Percentiles rank a stretch among this genome's conserved stretches.
These are phyloP conservation scores for Vitis hybrid DNA, from an alignment of 177 flowering plant species.

Conservation along the genomic window DNA sequence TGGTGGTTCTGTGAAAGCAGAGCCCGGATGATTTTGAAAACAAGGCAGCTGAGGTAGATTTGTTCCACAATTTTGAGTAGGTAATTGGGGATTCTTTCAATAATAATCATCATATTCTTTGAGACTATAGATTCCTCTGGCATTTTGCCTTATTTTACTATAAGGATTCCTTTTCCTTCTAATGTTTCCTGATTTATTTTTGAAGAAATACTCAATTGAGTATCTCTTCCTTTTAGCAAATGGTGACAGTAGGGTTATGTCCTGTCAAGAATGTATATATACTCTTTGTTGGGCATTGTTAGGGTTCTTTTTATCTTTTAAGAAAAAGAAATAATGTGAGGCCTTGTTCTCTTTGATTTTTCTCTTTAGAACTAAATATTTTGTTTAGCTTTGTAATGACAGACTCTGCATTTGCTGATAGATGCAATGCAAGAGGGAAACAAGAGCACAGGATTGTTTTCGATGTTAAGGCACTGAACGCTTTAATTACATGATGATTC, in stretches of 20 bases:
- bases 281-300: neutral
- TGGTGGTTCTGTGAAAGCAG: neutral
- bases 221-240: neutral
- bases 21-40: neutral
- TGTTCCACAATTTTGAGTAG: slow-evolving; percentile 1
- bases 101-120: neutral
- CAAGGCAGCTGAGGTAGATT: slow-evolving; percentile 1
- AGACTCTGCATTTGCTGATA: no score
- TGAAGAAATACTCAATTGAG: neutral
- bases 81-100: neutral
- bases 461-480: no score
- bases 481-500: no score
- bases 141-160: neutral
- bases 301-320: neutral
- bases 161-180: neutral
- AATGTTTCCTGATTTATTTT: neutral
- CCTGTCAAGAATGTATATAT: neutral
- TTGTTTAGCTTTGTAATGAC: neutral
- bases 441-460: no score
- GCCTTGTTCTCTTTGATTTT: neutral
- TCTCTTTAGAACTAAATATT: neutral
- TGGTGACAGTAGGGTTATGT: neutral
- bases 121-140: neutral
- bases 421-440: no score
- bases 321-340: neutral